A percentile compares a stretch with the other conserved stretches of the same genome.
Evolutionary conservation across 2,329 filamentous ascomycete species (phyloP).

Genomic region (Microdochium trichocladiopsis): DNA sequence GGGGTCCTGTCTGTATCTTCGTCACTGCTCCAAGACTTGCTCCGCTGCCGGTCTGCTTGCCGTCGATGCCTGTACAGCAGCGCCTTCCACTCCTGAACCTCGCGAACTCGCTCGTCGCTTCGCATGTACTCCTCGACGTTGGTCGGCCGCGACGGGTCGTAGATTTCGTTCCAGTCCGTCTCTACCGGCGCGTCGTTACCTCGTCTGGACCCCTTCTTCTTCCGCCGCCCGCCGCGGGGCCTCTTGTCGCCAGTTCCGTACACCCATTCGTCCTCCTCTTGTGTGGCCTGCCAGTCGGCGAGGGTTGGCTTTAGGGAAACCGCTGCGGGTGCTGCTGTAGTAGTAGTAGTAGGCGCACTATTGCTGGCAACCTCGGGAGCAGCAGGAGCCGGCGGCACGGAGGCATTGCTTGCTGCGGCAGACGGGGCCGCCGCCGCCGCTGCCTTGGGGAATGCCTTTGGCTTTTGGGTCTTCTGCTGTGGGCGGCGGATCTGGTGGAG

Average conservation of each 20-base stretch:
- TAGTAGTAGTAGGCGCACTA: conserved; percentile 6
- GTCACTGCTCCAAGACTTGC: conserved; percentile 22
- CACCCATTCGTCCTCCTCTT: conserved; percentile 72
- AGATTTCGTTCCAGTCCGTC: conserved; percentile 87
- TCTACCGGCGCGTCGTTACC: conserved; percentile 46
- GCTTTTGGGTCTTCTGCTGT: conserved; percentile 51
- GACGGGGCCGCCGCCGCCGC: conserved; percentile 22
- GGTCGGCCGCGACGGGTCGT: conserved; percentile 76
- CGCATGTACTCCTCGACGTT: conserved; percentile 78
- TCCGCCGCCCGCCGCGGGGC: conserved; percentile 70
- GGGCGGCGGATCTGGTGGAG: conserved; percentile 59
- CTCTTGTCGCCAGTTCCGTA: conserved; percentile 58
- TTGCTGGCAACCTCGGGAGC: neutral
- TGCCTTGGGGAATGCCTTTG: conserved; percentile 52
- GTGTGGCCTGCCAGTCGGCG: conserved; percentile 69
- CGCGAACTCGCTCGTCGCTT: conserved; percentile 75
- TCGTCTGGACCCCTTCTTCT: conserved; percentile 65
- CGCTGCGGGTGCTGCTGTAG: conserved; percentile 26
- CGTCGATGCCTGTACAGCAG: conserved; percentile 64
- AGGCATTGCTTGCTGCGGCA: conserved; percentile 16
- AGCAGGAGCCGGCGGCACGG: conserved; percentile 6
- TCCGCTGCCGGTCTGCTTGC: conserved; percentile 21
- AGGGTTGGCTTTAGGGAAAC: conserved; percentile 58
- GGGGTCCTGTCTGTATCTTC: conserved; percentile 19
- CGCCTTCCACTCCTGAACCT: conserved; percentile 80